Percentiles rank a stretch among this genome's conserved stretches.
phyloP scores from a whole-genome alignment of 371 early-diverging fungal species.

The Capillidium heterosporum region DNA sequence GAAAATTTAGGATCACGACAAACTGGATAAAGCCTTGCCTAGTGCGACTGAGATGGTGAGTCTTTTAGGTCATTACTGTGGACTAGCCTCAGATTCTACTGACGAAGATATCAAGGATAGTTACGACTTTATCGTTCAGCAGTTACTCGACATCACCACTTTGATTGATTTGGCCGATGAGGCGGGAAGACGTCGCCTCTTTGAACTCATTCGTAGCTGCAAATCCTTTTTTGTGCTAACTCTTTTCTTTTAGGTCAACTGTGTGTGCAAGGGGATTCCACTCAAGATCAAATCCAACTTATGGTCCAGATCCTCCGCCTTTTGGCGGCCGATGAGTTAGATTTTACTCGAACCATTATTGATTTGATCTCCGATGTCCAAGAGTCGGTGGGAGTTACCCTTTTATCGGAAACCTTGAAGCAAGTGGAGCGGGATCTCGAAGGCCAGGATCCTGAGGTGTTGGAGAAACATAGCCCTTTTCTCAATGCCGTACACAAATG shows the following conservation, averaged over 20 bases:
- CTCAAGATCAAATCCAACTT: constrained; percentile 44
- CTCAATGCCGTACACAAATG: constrained; percentile 48
- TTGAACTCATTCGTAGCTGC: constrained; percentile 42
- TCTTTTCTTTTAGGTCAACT: constrained; percentile 28
- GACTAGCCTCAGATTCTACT: constrained; percentile 26
- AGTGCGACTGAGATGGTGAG: constrained; percentile 48
- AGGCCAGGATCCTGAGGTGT: constrained; percentile 21
- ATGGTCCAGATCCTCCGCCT: constrained; percentile 50
- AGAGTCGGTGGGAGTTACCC: constrained; percentile 12
- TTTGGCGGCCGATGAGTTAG: constrained; percentile 60
- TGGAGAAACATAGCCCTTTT: constrained; percentile 42
- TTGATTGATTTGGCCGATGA: constrained; percentile 75
- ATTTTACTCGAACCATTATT: constrained; percentile 51
- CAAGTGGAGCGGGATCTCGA: constrained; percentile 11
- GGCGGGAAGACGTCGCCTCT: constrained; percentile 63
- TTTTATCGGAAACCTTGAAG: constrained; percentile 10
- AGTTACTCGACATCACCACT: constrained; percentile 52
- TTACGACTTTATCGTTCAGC: constrained; percentile 53
- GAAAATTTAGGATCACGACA: neutral
- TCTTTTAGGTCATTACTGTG: constrained; percentile 40
- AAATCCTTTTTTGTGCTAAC: neutral
- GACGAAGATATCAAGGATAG: constrained; percentile 38
- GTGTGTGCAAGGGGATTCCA: constrained; percentile 42
- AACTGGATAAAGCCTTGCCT: constrained; percentile 26
- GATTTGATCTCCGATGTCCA: constrained; percentile 54